Percentiles rank a stretch among this genome's conserved stretches.
Evolutionary conservation across 1,284 basidiomycete genomes (phyloP).

Genomic region (Fomitopsis betulina): DNA sequence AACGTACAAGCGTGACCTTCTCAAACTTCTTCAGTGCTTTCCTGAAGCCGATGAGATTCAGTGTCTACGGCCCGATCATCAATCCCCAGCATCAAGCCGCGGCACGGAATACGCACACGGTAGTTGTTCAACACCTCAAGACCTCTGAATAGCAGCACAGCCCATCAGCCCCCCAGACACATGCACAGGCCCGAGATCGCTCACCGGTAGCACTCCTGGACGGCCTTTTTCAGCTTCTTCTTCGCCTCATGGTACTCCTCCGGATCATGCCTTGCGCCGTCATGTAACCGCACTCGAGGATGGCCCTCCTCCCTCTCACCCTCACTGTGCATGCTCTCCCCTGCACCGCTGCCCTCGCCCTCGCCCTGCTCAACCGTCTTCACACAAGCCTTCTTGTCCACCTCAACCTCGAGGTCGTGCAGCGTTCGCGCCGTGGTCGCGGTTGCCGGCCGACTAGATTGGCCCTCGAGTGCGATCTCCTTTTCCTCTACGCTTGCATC

Average conservation of each 20-base stretch:
- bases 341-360: neutral
- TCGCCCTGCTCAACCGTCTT: neutral
- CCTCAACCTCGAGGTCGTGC: neutral
- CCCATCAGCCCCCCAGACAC: neutral
- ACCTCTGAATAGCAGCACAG: constrained; percentile 35
- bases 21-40: constrained; percentile 95
- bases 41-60: constrained; percentile 88
- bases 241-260: constrained; percentile 82
- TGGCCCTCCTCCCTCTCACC: neutral
- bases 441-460: neutral
- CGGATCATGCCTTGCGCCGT: constrained; percentile 40
- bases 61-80: constrained; percentile 42
- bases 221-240: constrained; percentile 77
- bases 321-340: neutral
- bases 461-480: neutral
- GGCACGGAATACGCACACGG: constrained; percentile 45
- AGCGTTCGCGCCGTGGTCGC: neutral
- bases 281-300: neutral
- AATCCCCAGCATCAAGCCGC: neutral
- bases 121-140: constrained; percentile 86
- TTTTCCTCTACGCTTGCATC: neutral
- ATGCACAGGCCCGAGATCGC: constrained; percentile 9
- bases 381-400: neutral
- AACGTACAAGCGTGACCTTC: constrained; percentile 68
- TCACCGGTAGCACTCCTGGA: constrained; percentile 83